Base-by-base conservation (phyloP, 768 basidiomycete genomes). In the Naganishia kalamii region DNA sequence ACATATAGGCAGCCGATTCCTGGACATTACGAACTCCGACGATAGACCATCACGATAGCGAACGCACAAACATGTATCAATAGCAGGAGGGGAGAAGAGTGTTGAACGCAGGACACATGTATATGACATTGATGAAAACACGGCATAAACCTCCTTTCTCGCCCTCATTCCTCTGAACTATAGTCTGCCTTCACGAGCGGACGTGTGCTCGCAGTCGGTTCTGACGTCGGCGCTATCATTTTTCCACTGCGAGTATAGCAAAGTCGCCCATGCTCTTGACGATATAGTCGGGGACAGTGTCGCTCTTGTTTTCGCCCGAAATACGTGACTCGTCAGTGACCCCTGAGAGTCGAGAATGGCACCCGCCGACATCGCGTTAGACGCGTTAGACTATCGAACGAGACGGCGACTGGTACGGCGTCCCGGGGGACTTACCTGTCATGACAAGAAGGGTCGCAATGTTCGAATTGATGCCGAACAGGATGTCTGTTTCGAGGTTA, bases 401-500 rank as follows among this genome's bases (percentile, higher is more conserved):
- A 13, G 37, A 4, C 30, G 4, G 23, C 54, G 62, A 19, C 3
- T 27, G 6, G 62, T 52, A n/a, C 50, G 32, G 27, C 19, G 29
- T 44, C n/a, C 35, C 33, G 47, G 32, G n/a, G 8, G 25, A 27
- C 66, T 68, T 74, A 88, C 92, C 92, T n/a, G 90, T 92, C 70
- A 98, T 80, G 63, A 98, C 94, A 44, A 97, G 85, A 63, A 97
- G 81, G 0, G 94, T 97, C 19, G 87, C 78, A 23, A 96, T 82
- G 29, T 90, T 90, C 44, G 91, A 90, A 49, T 84, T 84, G 75
- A 89, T 83, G 54, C 94, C 96, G 72, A 98, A 99, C 59, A 88
- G 79, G 71, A 99, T 97, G 78, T 99, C 94, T 5, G 96, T 98
- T 76, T 90, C 88, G 69, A 99, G 82, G 66, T 94, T 85, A 80